These are phyloP conservation scores for Cavenderia fasciculata DNA, from an alignment of 78 protist genomes.

Conservation along the genomic window DNA sequence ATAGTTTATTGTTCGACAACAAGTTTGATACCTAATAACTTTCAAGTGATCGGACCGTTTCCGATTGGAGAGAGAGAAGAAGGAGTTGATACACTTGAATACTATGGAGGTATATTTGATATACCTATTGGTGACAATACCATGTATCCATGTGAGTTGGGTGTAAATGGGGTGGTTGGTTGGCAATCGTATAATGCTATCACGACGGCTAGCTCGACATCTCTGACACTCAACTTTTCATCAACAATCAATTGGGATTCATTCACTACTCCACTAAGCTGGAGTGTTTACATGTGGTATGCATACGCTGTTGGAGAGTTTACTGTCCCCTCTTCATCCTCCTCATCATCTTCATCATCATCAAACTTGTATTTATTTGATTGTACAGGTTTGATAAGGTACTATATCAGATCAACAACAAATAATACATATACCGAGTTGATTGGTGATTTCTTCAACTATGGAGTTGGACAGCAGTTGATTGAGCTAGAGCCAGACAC, in stretches of 20 bases:
- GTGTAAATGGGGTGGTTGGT: slow-evolving; percentile 26
- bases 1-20: too few species aligned
- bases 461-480: slow-evolving; percentile 42
- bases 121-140: slow-evolving; percentile 22
- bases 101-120: slow-evolving; percentile 52
- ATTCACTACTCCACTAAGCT: slow-evolving; percentile 3
- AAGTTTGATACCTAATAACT: neutral
- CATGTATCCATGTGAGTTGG: slow-evolving; percentile 53
- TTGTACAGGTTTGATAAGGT: slow-evolving; percentile 18
- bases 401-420: neutral
- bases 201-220: neutral
- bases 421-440: neutral
- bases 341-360: too few species aligned
- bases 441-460: slow-evolving; percentile 19
- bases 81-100: slow-evolving; percentile 11
- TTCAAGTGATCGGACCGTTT: slow-evolving; percentile 38
- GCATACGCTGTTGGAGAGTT: slow-evolving; percentile 41
- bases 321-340: too few species aligned
- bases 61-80: slow-evolving; percentile 50
- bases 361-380: neutral
- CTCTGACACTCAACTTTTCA: slow-evolving; percentile 13
- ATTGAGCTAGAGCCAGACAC: neutral
- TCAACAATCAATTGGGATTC: slow-evolving; percentile 12
- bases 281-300: slow-evolving; percentile 63
- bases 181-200: slow-evolving; percentile 4